Base-by-base conservation (phyloP, 371 early-diverging fungal species). In the Lichtheimia hyalospora region DNA sequence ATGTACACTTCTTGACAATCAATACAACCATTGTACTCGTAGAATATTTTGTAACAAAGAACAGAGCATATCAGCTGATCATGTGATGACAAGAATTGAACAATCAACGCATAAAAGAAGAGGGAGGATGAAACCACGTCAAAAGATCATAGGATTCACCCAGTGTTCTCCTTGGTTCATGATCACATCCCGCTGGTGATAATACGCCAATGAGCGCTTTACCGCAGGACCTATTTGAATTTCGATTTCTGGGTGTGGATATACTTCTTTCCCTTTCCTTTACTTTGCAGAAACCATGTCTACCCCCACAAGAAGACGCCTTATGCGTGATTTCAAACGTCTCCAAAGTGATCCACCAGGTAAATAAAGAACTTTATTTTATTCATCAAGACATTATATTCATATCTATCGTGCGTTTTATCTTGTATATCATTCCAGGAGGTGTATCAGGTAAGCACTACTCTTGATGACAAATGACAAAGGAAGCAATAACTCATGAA, bases 261-360 rank as follows among this genome's bases (percentile, higher is more conserved):
- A 34, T 8, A 34, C 34, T 49, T 21, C 25, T 55, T 42, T 42
- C 49, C 42, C 49, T 44, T 25, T 18, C 24, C 24, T 16, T 46
- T 46, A 4, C 46, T 18, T 14, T 18, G 6, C 46, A 18, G 8
- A 44, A 53, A 63, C 62, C 51, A 93, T 93, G 94, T 93, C 94
- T 6, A 93, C 94, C 16, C 91, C 93, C 13, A 86, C 91, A 34
- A 89, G 94, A 77, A 87, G 93, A 65, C 84, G 94, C 58, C 76
- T 93, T 39, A 92, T 93, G 93, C 86, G 92, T 64, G 99, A 99
- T 79, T 98, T 99, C 64, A 98, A 96, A 71, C 83, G 97, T 57
- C 83, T 99, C 28, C 93, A 95, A 71, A 92, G 88, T 52, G 99
- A 98, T 77, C 93, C 98, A 21, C 95, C 97, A 50, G 95, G 90